phyloP scores from a whole-genome alignment of 495 filamentous ascomycete species.

The Penicillium robsamsonii region DNA sequence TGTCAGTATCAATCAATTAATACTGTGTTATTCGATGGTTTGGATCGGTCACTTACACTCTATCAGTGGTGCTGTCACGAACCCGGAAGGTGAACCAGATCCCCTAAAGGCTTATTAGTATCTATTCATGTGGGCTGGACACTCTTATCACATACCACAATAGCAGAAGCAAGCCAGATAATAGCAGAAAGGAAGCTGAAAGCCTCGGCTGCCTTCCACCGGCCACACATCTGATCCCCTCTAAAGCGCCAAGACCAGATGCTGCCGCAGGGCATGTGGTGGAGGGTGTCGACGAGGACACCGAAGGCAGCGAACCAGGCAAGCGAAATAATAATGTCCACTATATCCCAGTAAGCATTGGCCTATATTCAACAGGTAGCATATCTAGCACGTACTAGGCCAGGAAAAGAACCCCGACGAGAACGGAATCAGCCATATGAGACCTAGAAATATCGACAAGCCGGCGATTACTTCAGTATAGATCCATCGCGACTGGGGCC shows the following conservation, averaged over 20 bases:
- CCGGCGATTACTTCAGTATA: slow-evolving; percentile 60
- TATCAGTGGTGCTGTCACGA: slow-evolving; percentile 4
- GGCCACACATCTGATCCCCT: slow-evolving; percentile 44
- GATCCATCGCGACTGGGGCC: slow-evolving; percentile 53
- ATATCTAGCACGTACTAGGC: slow-evolving; percentile 33
- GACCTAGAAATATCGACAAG: slow-evolving; percentile 49
- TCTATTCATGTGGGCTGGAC: neutral
- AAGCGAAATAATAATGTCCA: slow-evolving; percentile 58
- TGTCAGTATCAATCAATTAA: slow-evolving; percentile 7
- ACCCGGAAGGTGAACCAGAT: slow-evolving; percentile 46
- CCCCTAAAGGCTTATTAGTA: slow-evolving; percentile 25
- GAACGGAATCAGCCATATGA: slow-evolving; percentile 58
- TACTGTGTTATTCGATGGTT: neutral
- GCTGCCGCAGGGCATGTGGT: slow-evolving; percentile 52
- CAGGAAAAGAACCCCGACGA: slow-evolving; percentile 45
- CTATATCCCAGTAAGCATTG: slow-evolving; percentile 20
- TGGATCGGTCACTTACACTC: slow-evolving; percentile 2
- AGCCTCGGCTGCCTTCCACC: slow-evolving; percentile 65
- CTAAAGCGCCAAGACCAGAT: slow-evolving; percentile 51
- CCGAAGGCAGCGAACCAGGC: slow-evolving; percentile 66
- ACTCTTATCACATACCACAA: slow-evolving; percentile 41
- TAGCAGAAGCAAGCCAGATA: slow-evolving; percentile 60
- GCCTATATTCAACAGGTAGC: neutral
- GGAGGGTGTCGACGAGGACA: slow-evolving; percentile 55
- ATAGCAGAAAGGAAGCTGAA: slow-evolving; percentile 67